A percentile compares a stretch with the other conserved stretches of the same genome.
phyloP scores from a whole-genome alignment of 352 stramenopile species.

The Pseudoperonospora humuli region DNA sequence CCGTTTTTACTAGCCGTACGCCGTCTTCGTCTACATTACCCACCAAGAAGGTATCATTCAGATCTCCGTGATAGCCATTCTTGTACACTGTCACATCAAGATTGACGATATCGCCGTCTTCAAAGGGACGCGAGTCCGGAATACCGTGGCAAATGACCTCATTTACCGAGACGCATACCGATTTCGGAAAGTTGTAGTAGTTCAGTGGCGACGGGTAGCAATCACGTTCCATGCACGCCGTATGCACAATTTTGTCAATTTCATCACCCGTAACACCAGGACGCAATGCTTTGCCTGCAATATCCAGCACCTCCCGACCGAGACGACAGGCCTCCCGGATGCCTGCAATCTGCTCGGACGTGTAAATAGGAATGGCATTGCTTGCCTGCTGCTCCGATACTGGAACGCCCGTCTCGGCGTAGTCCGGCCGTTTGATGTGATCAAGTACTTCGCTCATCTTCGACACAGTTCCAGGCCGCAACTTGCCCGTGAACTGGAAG shows the following conservation, averaged over 20 bases:
- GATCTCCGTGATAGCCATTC: slow-evolving; percentile 95
- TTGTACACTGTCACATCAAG: slow-evolving; percentile 97
- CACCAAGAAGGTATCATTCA: slow-evolving; percentile 98
- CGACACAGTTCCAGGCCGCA: slow-evolving; percentile 80
- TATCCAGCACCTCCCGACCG: slow-evolving; percentile 93
- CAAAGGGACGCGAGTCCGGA: slow-evolving; percentile 90
- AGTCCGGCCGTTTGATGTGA: slow-evolving; percentile 84
- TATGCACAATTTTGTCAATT: slow-evolving; percentile 94
- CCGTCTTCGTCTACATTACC: slow-evolving; percentile 93
- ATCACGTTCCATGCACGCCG: slow-evolving; percentile 85
- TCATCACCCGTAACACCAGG: slow-evolving; percentile 93
- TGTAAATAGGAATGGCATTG: slow-evolving; percentile 91
- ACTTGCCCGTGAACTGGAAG: slow-evolving; percentile 76
- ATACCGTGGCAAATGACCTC: slow-evolving; percentile 97
- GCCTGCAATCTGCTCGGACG: slow-evolving; percentile 87
- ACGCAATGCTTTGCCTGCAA: slow-evolving; percentile 82
- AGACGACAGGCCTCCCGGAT: slow-evolving; percentile 87
- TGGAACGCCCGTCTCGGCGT: slow-evolving; percentile 80
- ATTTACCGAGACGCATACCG: slow-evolving; percentile 87
- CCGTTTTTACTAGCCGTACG: slow-evolving; percentile 88
- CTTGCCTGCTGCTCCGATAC: slow-evolving; percentile 54
- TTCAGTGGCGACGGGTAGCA: slow-evolving; percentile 98
- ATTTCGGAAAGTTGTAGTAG: slow-evolving; percentile 97
- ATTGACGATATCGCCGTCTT: slow-evolving; percentile 98
- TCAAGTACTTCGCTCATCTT: slow-evolving; percentile 67